Base-by-base conservation (phyloP, 495 filamentous ascomycete genomes). In the Podospora didyma region DNA sequence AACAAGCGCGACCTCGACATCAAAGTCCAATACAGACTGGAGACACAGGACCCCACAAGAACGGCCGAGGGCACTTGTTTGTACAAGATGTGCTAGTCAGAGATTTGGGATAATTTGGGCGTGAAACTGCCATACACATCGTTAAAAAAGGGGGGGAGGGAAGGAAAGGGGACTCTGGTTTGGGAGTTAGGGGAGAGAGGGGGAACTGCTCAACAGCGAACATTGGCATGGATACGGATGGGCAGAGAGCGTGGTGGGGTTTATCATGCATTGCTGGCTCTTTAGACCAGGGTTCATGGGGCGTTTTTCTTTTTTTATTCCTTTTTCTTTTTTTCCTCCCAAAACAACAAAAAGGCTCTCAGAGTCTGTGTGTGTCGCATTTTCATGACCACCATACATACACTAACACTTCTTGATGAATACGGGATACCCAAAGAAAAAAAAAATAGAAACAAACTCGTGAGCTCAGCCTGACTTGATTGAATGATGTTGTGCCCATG, bases 1-100 rank as follows among this genome's bases (percentile, higher is more conserved):
- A 98, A 97, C 77, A 88, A 86, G 71, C 86, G 94, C 53, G 94
- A 98, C 66, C 80, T 98, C 28, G 94, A 98, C 70, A 96, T 98
- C 69, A 85, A 79, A 71, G 81, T 98, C 65, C 77, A 85, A 22
- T 98, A 97, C 76, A 78, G 81, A 60, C 79, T 96, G 31, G 83
- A 89, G 56, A 89, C 89, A 12, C 69, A 82, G 12, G 92, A 97
- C 69, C 74, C 74, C 16, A 85, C 74, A 26, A 80, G 93, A 57
- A 67, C 70, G 51, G 88, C 86, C 4, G 73, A 84, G 62, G 93
- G 92, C 48, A 72, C 70, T 60, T 89, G 88, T 64, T 78, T 84
- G 57, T 97, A 96, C 78, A 92, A 87, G 78, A 98, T 98, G 94
- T 97, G 81, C 64, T 83, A 70, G 49, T 20, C 6, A 22, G 4